Conservation (phyloP, 139 green algal genomes). For the Volvox africanus region DNA sequence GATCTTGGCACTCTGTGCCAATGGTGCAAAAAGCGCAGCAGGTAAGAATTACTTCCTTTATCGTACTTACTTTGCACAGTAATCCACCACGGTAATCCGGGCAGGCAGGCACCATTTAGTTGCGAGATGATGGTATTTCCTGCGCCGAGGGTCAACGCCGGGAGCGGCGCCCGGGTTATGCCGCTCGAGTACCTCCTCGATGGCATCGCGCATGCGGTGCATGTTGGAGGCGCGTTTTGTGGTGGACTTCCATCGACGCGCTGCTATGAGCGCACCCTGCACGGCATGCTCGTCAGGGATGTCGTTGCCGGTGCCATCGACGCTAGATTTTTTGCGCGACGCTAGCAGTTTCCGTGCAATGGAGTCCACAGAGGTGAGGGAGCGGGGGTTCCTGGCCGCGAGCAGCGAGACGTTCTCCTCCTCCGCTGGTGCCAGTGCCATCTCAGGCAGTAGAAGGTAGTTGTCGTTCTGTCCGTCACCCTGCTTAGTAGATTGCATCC, state of each 20-base stretch:
- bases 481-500: background rate
- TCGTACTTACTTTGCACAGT: too few relatives aligned
- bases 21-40: too few relatives aligned
- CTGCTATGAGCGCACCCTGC: background rate
- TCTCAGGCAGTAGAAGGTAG: background rate
- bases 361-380: background rate
- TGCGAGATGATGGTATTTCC: slow-evolving; percentile 34
- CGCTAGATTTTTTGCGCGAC: background rate
- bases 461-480: background rate
- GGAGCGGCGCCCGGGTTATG: slow-evolving; percentile 32
- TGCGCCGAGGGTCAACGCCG: slow-evolving; percentile 35
- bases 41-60: too few relatives aligned
- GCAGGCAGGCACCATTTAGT: slow-evolving; percentile 34
- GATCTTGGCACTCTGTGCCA: too few relatives aligned
- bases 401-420: slow-evolving; percentile 16
- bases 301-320: background rate
- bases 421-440: background rate
- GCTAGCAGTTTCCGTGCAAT: background rate
- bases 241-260: background rate
- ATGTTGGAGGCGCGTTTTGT: background rate
- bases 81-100: slow-evolving; percentile 18
- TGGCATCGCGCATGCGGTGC: background rate
- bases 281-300: background rate
- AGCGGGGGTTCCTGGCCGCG: background rate
- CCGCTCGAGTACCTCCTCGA: slow-evolving; percentile 10